Evolutionary conservation across 306 rosid genomes (phyloP), one percentile per base, ranked within the genome.

Genomic region (Gastrolobium villosum): DNA sequence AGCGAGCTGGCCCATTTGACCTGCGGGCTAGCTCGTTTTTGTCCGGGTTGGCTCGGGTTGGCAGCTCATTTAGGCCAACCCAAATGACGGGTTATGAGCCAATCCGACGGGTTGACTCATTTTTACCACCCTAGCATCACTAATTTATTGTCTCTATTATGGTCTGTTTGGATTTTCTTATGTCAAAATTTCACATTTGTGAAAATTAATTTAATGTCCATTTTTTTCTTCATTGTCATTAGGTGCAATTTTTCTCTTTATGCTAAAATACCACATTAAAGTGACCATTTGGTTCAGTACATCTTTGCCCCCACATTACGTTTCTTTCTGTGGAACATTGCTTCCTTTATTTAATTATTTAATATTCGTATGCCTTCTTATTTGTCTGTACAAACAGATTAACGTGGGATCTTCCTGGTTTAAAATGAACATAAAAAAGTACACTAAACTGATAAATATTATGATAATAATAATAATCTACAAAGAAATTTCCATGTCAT

Each of bases 391-490:
- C 26, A 14, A 48, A 20, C 54, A 44, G n/a, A 10, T 32, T 4
- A 43, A n/a, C 45, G 1, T 30, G 66, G 67, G 57, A 34, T 53
- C 35, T 7, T 52, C 54, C 62, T 2, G 9, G 10, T n/a, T 43
- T 54, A 73, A 44, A 9, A 14, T 6, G 63, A 54, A 55, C 61
- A 40, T 4, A 10, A 10, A 15, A 52, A 11, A 7, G 64, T 28
- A 56, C 36, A 26, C 71, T 78, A 59, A 15, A 45, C 35, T 35
- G 78, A 9, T 57, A 49, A 60, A 54, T 36, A 30, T 49, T 9
- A 68, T 46, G 61, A 60, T 30, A 31, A 20, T 20, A 31, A 20
- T 20, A 20, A 73, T 7, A 56, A 72, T 66, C 81, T 67, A 76
- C 79, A 72, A n/a, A 45, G 45, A 67, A 48, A 40, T 20, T 37